Evolutionary conservation across 2,329 filamentous ascomycete species (phyloP).

Genomic region (Alternaria ventricosa): DNA sequence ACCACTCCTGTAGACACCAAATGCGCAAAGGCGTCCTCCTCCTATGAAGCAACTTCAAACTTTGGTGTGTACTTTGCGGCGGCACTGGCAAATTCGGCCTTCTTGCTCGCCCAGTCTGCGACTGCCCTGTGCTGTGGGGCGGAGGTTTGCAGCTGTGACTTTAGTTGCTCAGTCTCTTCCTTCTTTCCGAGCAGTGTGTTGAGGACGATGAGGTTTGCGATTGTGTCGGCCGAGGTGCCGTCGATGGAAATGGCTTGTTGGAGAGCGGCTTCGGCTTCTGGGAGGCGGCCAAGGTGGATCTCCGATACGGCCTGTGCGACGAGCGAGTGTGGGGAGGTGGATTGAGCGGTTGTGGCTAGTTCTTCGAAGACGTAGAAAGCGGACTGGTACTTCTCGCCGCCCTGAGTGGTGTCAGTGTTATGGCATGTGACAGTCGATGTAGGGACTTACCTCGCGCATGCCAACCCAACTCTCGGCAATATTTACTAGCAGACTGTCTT

Average conservation of each 20-base stretch:
- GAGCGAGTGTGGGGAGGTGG: slow-evolving; percentile 75
- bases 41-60: slow-evolving; percentile 60
- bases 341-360: slow-evolving; percentile 84
- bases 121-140: slow-evolving; percentile 75
- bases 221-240: slow-evolving; percentile 71
- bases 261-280: slow-evolving; percentile 87
- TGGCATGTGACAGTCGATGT: too few relatives aligned
- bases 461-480: slow-evolving; percentile 96
- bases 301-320: slow-evolving; percentile 91
- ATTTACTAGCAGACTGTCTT: slow-evolving; percentile 93
- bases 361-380: slow-evolving; percentile 98
- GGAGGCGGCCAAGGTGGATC: slow-evolving; percentile 83
- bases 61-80: slow-evolving; percentile 87
- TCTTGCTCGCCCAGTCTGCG: slow-evolving; percentile 81
- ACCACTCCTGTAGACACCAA: background rate
- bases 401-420: slow-evolving; percentile 58
- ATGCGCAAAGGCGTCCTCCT: background rate
- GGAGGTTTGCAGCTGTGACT: slow-evolving; percentile 58
- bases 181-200: slow-evolving; percentile 75
- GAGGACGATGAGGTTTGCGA: slow-evolving; percentile 84
- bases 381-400: slow-evolving; percentile 94
- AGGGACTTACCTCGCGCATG: slow-evolving; percentile 72
- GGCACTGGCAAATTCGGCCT: slow-evolving; percentile 83
- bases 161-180: slow-evolving; percentile 64
- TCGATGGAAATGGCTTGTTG: slow-evolving; percentile 80